Percentiles rank a stretch among this genome's conserved stretches.
These are phyloP conservation scores for Trifolium dubium DNA, from an alignment of 306 rosid species.

Conservation along the genomic window DNA sequence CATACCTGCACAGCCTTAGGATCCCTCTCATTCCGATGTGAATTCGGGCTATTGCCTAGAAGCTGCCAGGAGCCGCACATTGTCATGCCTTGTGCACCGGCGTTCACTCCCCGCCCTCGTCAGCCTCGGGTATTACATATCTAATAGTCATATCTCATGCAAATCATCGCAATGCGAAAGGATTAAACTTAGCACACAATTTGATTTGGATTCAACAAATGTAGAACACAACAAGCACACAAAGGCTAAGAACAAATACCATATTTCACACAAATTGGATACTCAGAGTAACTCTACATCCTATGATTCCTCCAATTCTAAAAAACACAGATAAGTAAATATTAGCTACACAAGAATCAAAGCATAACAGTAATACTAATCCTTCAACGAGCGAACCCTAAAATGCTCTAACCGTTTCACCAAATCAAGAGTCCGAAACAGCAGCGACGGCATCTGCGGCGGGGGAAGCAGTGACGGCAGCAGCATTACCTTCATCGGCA, in stretches of 20 bases:
- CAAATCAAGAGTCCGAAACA: slow-evolving; percentile 48
- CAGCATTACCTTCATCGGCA: slow-evolving; percentile 29
- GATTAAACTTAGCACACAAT: neutral
- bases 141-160: neutral
- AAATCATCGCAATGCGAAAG: neutral
- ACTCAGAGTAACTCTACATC: slow-evolving; percentile 22
- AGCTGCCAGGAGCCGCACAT: too few relatives aligned
- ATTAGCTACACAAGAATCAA: slow-evolving; percentile 15
- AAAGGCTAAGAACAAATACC: neutral
- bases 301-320: slow-evolving; percentile 29
- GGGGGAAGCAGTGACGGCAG: slow-evolving; percentile 17
- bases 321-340: slow-evolving; percentile 3
- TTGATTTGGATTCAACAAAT: neutral
- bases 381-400: slow-evolving; percentile 35
- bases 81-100: too few relatives aligned
- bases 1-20: too few relatives aligned
- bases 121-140: too few relatives aligned
- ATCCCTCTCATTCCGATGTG: too few relatives aligned
- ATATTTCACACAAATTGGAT: neutral
- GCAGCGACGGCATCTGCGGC: slow-evolving; percentile 34
- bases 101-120: too few relatives aligned
- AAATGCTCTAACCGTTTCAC: slow-evolving; percentile 25
- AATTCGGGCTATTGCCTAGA: too few relatives aligned
- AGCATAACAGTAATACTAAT: neutral
- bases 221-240: neutral